Evolutionary conservation across 2,329 filamentous ascomycete species (phyloP).

Genomic region (Aspergillus pseudonomiae): DNA sequence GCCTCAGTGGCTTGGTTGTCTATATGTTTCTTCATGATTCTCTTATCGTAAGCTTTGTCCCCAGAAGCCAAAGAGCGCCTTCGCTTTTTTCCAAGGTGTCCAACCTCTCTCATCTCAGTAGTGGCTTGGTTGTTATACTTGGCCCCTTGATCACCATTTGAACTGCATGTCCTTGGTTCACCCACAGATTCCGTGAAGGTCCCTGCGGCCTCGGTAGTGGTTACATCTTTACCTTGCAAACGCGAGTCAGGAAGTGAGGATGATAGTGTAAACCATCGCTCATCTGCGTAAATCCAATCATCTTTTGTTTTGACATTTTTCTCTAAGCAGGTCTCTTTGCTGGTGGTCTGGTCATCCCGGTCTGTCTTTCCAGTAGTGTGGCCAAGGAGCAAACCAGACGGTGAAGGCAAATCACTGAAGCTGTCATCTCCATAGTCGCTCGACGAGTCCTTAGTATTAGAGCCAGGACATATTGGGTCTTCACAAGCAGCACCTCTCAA

Average conservation of each 20-base stretch:
- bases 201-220: background rate
- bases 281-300: conserved; percentile 1
- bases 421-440: conserved; percentile 39
- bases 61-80: background rate
- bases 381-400: conserved; percentile 32
- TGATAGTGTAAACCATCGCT: background rate
- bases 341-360: background rate
- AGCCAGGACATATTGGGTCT: conserved; percentile 7
- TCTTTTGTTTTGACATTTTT: background rate
- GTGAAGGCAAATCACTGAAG: conserved; percentile 43
- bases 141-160: background rate
- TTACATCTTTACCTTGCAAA: background rate
- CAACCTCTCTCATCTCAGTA: background rate
- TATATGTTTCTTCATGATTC: background rate
- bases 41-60: background rate
- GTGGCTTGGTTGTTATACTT: background rate
- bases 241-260: background rate
- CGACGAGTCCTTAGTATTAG: conserved; percentile 23
- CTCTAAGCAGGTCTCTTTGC: background rate
- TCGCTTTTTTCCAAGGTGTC: background rate
- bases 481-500: background rate
- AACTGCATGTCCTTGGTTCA: background rate
- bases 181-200: background rate
- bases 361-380: background rate
- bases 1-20: background rate